Conservation (phyloP, 768 basidiomycete species). For the Mycena floridula region DNA sequence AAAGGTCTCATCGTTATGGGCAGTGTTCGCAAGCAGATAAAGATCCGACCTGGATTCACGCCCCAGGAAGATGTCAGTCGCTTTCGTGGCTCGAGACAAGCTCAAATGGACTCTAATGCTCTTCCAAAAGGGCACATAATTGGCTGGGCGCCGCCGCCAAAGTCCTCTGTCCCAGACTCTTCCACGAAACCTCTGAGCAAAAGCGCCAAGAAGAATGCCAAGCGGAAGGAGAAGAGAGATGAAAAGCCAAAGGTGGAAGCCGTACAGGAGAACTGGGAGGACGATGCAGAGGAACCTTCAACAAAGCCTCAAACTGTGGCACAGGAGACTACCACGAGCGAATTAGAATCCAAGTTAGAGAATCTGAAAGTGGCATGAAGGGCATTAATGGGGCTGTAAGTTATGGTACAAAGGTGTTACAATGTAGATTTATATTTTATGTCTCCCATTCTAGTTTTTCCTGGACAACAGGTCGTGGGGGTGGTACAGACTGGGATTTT, state of each 20-base stretch:
- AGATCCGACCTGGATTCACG: constrained; percentile 88
- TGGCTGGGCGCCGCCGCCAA: constrained; percentile 67
- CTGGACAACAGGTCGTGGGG: too few species aligned
- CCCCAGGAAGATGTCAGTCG: constrained; percentile 91
- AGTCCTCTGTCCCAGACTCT: constrained; percentile 15
- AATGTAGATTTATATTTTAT: constrained; percentile 15
- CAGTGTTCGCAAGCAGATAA: constrained; percentile 83
- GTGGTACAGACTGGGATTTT: too few species aligned
- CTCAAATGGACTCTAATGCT: constrained; percentile 56
- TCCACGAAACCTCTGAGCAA: constrained; percentile 55
- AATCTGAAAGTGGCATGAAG: constrained; percentile 50
- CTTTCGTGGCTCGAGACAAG: constrained; percentile 75
- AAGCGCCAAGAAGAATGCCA: constrained; percentile 78
- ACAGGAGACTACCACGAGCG: constrained; percentile 10
- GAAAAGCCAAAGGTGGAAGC: constrained; percentile 42
- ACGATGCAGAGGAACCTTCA: constrained; percentile 16
- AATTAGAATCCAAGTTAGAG: constrained; percentile 45
- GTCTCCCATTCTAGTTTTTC: constrained; percentile 28
- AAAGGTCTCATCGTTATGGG: constrained; percentile 10
- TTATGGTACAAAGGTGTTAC: constrained; percentile 13
- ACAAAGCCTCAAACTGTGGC: background rate
- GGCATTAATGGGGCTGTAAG: constrained; percentile 24
- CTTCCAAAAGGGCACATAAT: constrained; percentile 78
- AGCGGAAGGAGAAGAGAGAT: constrained; percentile 64
- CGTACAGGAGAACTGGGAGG: constrained; percentile 17